Percentiles rank a stretch among this genome's conserved stretches.
phyloP scores from a whole-genome alignment of 2,329 filamentous ascomycete genomes.

The Colletotrichum karsti region DNA sequence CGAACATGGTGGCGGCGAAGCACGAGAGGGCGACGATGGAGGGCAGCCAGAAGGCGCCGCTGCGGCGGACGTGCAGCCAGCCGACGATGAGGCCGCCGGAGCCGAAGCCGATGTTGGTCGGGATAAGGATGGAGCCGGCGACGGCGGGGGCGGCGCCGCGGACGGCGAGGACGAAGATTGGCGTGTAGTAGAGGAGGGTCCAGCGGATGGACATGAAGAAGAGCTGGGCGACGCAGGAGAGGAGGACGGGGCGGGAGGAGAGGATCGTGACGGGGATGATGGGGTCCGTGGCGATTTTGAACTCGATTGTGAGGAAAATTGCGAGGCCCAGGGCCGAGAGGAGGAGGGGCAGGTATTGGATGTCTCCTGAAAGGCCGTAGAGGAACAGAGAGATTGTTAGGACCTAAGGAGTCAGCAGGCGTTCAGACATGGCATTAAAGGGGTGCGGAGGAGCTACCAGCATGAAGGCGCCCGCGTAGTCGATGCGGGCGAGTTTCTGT shows the following conservation, averaged over 20 bases:
- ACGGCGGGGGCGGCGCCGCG: slow-evolving; percentile 73
- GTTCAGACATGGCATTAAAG: slow-evolving; percentile 30
- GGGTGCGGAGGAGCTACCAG: slow-evolving; percentile 51
- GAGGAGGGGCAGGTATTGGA: slow-evolving; percentile 67
- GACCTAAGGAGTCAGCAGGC: slow-evolving; percentile 51
- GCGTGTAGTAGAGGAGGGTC: slow-evolving; percentile 82
- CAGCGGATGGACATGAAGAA: slow-evolving; percentile 85
- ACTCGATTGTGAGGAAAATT: slow-evolving; percentile 70
- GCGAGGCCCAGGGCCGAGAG: slow-evolving; percentile 61
- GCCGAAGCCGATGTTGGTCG: slow-evolving; percentile 84
- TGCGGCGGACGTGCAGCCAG: slow-evolving; percentile 77
- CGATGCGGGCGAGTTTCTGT: slow-evolving; percentile 71
- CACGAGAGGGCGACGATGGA: slow-evolving; percentile 66
- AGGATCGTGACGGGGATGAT: slow-evolving; percentile 79
- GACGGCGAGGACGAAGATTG: slow-evolving; percentile 81
- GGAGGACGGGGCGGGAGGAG: slow-evolving; percentile 72
- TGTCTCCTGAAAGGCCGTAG: slow-evolving; percentile 71
- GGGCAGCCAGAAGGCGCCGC: slow-evolving; percentile 77
- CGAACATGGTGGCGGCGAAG: slow-evolving; percentile 68
- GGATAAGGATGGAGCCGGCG: slow-evolving; percentile 80
- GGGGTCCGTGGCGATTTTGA: slow-evolving; percentile 70
- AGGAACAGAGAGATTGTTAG: slow-evolving; percentile 76
- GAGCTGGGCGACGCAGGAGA: slow-evolving; percentile 79
- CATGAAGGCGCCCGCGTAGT: slow-evolving; percentile 77
- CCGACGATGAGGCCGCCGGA: slow-evolving; percentile 78